A percentile compares a stretch with the other conserved stretches of the same genome.
phyloP scores from a whole-genome alignment of 2,329 filamentous ascomycete species.

The Tolypocladium pustulatum region DNA sequence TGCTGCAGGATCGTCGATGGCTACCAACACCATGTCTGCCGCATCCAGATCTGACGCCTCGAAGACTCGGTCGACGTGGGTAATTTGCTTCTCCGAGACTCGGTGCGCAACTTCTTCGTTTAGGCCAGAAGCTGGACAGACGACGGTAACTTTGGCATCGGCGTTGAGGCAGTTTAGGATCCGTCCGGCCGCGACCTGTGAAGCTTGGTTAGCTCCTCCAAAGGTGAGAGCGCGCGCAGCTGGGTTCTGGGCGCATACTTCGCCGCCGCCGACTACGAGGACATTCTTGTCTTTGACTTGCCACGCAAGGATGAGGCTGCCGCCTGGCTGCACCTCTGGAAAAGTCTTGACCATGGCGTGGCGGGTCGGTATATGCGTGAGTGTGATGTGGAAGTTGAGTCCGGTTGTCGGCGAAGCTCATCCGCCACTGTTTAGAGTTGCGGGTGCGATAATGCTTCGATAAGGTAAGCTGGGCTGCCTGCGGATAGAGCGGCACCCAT shows the following conservation, averaged over 20 bases:
- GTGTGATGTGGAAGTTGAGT: slow-evolving; percentile 2
- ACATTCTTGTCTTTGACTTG: slow-evolving; percentile 83
- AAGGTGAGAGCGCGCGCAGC: background rate
- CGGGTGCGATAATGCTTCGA: background rate
- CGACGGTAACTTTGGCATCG: slow-evolving; percentile 79
- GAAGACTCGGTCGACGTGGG: slow-evolving; percentile 75
- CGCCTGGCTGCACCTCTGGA: slow-evolving; percentile 77
- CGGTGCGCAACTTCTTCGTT: slow-evolving; percentile 84
- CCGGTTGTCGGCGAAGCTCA: slow-evolving; percentile 6
- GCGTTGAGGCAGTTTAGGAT: slow-evolving; percentile 93
- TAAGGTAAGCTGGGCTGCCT: background rate
- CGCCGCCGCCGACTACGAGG: slow-evolving; percentile 88
- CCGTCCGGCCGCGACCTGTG: slow-evolving; percentile 84
- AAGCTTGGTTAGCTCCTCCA: slow-evolving; percentile 7
- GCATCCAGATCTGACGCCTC: slow-evolving; percentile 76
- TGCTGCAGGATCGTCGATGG: slow-evolving; percentile 87
- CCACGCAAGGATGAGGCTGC: slow-evolving; percentile 91
- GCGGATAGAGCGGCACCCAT: background rate
- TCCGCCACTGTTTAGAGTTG: background rate
- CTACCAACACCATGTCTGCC: slow-evolving; percentile 80
- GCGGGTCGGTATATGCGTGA: slow-evolving; percentile 3
- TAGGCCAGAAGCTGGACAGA: slow-evolving; percentile 69
- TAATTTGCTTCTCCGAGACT: slow-evolving; percentile 62
- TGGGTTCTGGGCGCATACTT: slow-evolving; percentile 50
- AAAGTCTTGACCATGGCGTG: slow-evolving; percentile 40